Base-by-base conservation (phyloP, 805 yeast genomes). In the Yarrowia alimentaria region DNA sequence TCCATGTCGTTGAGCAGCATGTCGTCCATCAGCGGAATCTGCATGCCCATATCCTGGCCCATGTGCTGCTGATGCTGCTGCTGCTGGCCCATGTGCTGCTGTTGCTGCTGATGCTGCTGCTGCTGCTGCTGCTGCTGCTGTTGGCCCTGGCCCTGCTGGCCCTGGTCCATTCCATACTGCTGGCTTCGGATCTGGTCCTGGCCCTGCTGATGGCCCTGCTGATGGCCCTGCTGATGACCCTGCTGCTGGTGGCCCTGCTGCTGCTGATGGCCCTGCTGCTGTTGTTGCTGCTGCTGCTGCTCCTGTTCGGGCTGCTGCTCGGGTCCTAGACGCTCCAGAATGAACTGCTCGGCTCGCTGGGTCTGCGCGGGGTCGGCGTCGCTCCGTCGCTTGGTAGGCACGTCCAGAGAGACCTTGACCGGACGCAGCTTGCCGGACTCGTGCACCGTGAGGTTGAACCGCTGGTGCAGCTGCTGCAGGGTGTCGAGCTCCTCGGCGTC, bases 41-140 rank as follows among this genome's bases (percentile, higher is more conserved):
- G 50, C 35, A 31, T 31, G 17, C 50, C 37, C 50, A 30, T 43
- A 21, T 43, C 37, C 50, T 43, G 50, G 37, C 37, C 50, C 50
- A 30, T 30, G 28, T 17, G 37, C 50, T 31, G 37, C 38, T 43
- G 50, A 28, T 35, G 26, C 26, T 28, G 48, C 13, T 28, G 48
- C 48, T 19, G 20, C 34, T 40, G 48, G 16, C 35, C 49, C 28
- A 20, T 25, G 20, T 42, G 34, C 49, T 14, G 20, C 22, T 29
- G 38, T 5, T 21, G 37, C 19, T 40, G 48, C 25, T 25, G 32
- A 21, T 38, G 31, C 4, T 40, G 16, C 17, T 19, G 38, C 38
- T 33, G 38, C 17, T 8, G 10, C 11, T 33, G 48, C 19, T 26
- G 33, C 13, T 21, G 16, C 35, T 21, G 26, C 11, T 42, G 37